Evolutionary conservation across 73 alveolate genomes (phyloP), one percentile per base, ranked within the genome.

Genomic region (Breviolum minutum): DNA sequence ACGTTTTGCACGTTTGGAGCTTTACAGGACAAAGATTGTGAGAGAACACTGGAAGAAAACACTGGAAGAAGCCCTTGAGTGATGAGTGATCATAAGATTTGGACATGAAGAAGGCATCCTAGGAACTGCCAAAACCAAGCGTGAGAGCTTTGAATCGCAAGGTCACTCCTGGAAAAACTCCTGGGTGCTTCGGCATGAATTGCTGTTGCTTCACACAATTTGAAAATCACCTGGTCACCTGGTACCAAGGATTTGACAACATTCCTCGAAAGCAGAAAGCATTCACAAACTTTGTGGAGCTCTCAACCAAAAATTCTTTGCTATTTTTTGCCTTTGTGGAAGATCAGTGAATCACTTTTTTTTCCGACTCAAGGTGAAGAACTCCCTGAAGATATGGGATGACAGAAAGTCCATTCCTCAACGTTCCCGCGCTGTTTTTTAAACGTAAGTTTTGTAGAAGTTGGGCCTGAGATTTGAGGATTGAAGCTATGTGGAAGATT

Each of bases 211-310:
- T 27, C 11, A 10, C 16, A 68, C 69, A 7, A 13, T 11, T 40
- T 48, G 40, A 24, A 22, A 54, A 60, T 86, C 54, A 63, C 17
- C 68, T 9, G 10, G 68, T 63, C 10, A 48, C 64, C 0, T 16
- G 27, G 40, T 68, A 40, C 54, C 54, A 40, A 92, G 98, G 98
- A 8, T 92, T 92, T 92, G 98, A 92, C 91, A 92, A 92, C 90
- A 92, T 92, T 32, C 98, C 98, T 16, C 76, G 98, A 13, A 92
- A 92, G 81, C 91, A 92, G 90, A 92, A 92, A 64, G 85, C 98
- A 16, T 92, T 92, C 12, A 64, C 60, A 13, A 92, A 92, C 90
- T 92, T 92, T 63, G 98, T 48, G 48, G 16, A 26, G 66, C 26
- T 24, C 98, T 26, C 82, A 76, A 60, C 61, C 27, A 62, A 62